Base-by-base conservation (phyloP, 1,284 basidiomycete species). In the Marasmius sp. region DNA sequence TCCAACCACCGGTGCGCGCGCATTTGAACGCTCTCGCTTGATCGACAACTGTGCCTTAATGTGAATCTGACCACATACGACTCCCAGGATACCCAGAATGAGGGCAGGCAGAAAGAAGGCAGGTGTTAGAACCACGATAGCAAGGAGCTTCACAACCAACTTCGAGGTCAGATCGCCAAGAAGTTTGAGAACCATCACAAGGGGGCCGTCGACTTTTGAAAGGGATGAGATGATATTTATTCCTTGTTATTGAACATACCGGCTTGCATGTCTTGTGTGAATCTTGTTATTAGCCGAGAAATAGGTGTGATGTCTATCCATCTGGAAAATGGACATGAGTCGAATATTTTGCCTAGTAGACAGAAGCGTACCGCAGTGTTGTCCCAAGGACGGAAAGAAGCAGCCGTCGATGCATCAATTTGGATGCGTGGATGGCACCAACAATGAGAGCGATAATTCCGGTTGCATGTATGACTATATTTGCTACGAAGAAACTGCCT, bases 11-110 rank as follows among this genome's bases (percentile, higher is more conserved):
- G 87, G 86, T 0, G 82, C 76, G 47, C 77, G 79, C 3, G 84
- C 80, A 69, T 87, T 88, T 59, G 81, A 83, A 83, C 85, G 84
- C 67, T 85, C 81, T 10, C 82, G 78, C 67, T 89, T 89, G 62
- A 88, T 82, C 8, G 82, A 79, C 12, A 89, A 74, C 69, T 89
- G 87, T 18, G 82, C 81, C 65, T 82, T 82, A 66, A 89, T 87
- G 66, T 82, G 82, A 45, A 82, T 68, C 10, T 66, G 61, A 9
- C 69, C 70, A 27, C 62, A 60, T 11, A 64, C 61, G 7, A 57
- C 61, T 8, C 68, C 67, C 4, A 63, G 78, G 7, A 81, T 72
- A 57, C 78, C 78, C 22, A 82, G 67, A 14, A 72, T 61, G 41
- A 82, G 54, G 33, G 74, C 74, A 3, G 73, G 65, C 1, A 71